Evolutionary conservation across 306 rosid species (phyloP).

Genomic region (Glycyrrhiza uralensis): DNA sequence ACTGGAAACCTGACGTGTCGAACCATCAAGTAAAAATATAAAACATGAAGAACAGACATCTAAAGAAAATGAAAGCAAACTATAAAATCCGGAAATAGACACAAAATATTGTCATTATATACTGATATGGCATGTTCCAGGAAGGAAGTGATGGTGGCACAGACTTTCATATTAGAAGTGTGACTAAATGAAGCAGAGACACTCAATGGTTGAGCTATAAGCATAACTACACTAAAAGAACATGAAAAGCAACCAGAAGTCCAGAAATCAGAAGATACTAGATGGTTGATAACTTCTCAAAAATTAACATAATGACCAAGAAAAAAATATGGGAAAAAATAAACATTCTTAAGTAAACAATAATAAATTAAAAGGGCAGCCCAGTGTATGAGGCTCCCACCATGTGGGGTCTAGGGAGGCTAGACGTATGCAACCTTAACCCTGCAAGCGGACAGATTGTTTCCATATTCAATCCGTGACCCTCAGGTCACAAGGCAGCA

Average conservation of each 20-base stretch:
- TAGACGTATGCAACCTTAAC: no score
- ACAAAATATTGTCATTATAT: not conserved
- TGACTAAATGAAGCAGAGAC: constrained; percentile 10
- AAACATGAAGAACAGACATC: not conserved
- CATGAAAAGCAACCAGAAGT: not conserved
- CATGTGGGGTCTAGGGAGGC: no score
- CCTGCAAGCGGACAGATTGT: no score
- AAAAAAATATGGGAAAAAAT: not conserved
- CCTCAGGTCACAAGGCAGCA: no score
- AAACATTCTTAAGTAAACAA: not conserved
- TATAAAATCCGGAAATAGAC: not conserved
- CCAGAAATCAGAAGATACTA: not conserved
- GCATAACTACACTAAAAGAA: not conserved
- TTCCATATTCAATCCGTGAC: no score
- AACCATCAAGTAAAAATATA: constrained; percentile 23
- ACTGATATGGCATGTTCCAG: not conserved
- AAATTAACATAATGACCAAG: not conserved
- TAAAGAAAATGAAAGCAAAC: not conserved
- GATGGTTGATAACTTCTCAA: not conserved
- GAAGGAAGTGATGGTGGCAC: not conserved
- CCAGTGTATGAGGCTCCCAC: no score
- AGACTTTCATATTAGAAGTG: not conserved
- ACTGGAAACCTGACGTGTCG: constrained; percentile 64
- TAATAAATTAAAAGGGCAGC: no score
- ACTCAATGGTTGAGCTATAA: not conserved